Conservation (phyloP, 352 stramenopile species). For the Halophytophthora batemanensis region DNA sequence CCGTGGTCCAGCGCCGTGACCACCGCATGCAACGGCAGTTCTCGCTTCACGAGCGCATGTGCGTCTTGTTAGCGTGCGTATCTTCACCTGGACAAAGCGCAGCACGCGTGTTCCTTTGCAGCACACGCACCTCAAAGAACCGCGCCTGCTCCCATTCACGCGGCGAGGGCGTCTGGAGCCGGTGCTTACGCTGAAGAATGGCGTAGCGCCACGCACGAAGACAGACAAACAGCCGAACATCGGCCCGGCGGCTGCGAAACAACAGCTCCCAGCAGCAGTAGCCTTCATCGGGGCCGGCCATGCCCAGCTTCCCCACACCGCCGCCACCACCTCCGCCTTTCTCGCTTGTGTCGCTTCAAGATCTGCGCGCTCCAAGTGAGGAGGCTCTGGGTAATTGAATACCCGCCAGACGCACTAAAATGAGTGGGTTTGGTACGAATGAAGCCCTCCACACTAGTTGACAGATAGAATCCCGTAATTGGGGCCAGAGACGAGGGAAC, state of each 20-base stretch:
- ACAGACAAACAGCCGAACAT: constrained; percentile 37
- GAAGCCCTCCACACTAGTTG: too few relatives aligned
- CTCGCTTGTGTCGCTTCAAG: too few relatives aligned
- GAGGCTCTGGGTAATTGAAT: too few relatives aligned
- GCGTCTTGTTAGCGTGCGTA: not conserved
- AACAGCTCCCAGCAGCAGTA: constrained; percentile 36
- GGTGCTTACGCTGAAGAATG: constrained; percentile 38
- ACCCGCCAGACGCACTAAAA: too few relatives aligned
- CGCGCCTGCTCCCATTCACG: constrained; percentile 34
- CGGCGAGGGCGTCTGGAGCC: constrained; percentile 17
- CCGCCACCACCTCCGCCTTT: too few relatives aligned
- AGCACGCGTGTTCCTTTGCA: not conserved
- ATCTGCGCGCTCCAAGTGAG: too few relatives aligned
- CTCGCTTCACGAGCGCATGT: constrained; percentile 18
- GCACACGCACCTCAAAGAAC: constrained; percentile 50
- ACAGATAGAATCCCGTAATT: too few relatives aligned
- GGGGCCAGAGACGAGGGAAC: too few relatives aligned
- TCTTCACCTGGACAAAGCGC: not conserved
- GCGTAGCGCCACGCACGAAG: constrained; percentile 42
- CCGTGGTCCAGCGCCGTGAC: constrained; percentile 21
- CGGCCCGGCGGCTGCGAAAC: constrained; percentile 13
- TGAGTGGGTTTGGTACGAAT: too few relatives aligned
- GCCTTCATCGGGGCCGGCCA: not conserved
- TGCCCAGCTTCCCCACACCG: too few relatives aligned
- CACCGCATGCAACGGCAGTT: constrained; percentile 43